These are phyloP conservation scores for Thalassiosira mediterranea DNA, from an alignment of 352 stramenopile genomes.

Conservation along the genomic window DNA sequence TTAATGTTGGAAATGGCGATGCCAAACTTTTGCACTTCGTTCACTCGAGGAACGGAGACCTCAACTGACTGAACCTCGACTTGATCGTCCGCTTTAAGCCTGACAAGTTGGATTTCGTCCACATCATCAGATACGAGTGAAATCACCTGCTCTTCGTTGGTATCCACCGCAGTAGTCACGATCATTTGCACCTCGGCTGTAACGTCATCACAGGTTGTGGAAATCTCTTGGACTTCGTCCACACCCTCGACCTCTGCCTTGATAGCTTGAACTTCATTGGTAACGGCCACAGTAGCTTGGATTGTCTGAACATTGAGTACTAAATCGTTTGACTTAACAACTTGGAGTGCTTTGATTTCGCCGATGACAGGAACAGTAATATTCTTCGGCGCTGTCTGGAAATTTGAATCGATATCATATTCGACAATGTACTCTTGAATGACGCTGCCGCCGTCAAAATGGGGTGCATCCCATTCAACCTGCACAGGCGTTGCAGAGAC, in stretches of 20 bases:
- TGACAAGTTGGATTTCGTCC: slow-evolving; percentile 91
- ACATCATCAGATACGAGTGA: slow-evolving; percentile 87
- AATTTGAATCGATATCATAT: slow-evolving; percentile 87
- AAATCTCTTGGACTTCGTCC: slow-evolving; percentile 91
- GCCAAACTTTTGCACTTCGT: slow-evolving; percentile 88
- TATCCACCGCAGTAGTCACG: slow-evolving; percentile 90
- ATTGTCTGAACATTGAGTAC: slow-evolving; percentile 93
- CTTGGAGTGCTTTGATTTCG: slow-evolving; percentile 89
- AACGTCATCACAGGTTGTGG: slow-evolving; percentile 85
- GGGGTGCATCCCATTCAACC: slow-evolving; percentile 88
- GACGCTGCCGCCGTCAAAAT: slow-evolving; percentile 90
- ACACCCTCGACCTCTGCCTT: slow-evolving; percentile 87
- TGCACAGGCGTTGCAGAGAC: slow-evolving; percentile 84
- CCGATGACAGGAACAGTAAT: slow-evolving; percentile 88
- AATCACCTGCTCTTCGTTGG: slow-evolving; percentile 91
- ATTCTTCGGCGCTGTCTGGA: slow-evolving; percentile 83
- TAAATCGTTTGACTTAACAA: slow-evolving; percentile 85
- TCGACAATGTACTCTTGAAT: slow-evolving; percentile 92
- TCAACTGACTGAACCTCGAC: slow-evolving; percentile 89
- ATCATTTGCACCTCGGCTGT: slow-evolving; percentile 92
- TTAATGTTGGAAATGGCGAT: slow-evolving; percentile 85
- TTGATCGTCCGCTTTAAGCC: slow-evolving; percentile 83
- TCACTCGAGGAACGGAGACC: slow-evolving; percentile 81
- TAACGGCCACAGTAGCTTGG: slow-evolving; percentile 91
- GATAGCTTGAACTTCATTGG: slow-evolving; percentile 95